Conservation (phyloP, 805 yeast genomes). For the Kodamaea jinghongensis region DNA sequence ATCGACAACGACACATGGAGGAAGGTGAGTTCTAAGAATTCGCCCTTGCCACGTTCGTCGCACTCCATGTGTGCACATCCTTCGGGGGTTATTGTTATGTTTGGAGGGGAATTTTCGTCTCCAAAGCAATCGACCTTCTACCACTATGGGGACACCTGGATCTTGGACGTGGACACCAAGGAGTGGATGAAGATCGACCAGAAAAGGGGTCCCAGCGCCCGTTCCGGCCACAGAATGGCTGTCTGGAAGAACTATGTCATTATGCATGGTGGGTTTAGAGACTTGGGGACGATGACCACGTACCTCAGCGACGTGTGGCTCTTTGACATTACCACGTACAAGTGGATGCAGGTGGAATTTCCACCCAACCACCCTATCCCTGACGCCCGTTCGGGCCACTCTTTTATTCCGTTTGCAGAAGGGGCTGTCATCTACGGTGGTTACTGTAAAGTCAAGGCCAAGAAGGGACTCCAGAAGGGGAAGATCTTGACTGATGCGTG, state of each 20-base stretch:
- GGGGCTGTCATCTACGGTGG: conserved; percentile 93
- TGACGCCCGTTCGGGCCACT: conserved; percentile 92
- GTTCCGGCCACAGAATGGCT: conserved; percentile 91
- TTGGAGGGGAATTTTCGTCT: conserved; percentile 96
- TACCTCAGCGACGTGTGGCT: conserved; percentile 88
- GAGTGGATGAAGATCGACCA: conserved; percentile 89
- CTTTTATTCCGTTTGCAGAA: conserved; percentile 71
- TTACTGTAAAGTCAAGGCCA: conserved; percentile 87
- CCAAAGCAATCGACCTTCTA: conserved; percentile 95
- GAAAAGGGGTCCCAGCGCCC: conserved; percentile 72
- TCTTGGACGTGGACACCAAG: conserved; percentile 75
- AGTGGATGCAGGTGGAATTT: conserved; percentile 87
- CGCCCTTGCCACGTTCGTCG: conserved; percentile 91
- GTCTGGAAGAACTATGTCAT: conserved; percentile 89
- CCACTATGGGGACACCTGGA: conserved; percentile 96
- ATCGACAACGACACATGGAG: conserved; percentile 83
- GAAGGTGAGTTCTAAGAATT: conserved; percentile 69
- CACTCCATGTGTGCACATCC: conserved; percentile 95
- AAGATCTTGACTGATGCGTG: conserved; percentile 84
- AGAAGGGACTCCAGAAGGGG: conserved; percentile 85
- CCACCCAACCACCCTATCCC: conserved; percentile 80
- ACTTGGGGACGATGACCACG: conserved; percentile 78
- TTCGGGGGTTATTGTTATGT: conserved; percentile 77
- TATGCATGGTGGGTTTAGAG: conserved; percentile 90
- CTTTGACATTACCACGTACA: conserved; percentile 83